Conservation (phyloP, 2,329 filamentous ascomycete genomes). For the Sarocladium brachiariae region DNA sequence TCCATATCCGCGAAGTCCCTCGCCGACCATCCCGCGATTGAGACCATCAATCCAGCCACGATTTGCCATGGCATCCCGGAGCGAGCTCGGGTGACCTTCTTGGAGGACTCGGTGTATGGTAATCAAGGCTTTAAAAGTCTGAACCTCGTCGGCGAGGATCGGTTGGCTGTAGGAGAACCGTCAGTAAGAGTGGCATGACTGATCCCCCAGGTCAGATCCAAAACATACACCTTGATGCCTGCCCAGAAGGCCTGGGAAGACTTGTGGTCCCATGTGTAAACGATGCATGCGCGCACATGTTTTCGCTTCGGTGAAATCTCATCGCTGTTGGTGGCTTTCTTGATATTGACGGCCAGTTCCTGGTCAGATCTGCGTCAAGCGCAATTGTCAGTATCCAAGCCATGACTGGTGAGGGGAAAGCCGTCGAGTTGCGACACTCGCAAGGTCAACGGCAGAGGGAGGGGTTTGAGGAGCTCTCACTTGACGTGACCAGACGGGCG, state of each 20-base stretch:
- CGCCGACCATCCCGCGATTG: constrained; percentile 72
- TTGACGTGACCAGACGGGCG: constrained; percentile 7
- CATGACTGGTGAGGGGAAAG: neutral
- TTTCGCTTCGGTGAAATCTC: constrained; percentile 70
- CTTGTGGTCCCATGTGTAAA: constrained; percentile 99
- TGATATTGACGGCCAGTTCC: constrained; percentile 63
- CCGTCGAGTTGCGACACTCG: neutral
- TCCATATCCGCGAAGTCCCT: constrained; percentile 83
- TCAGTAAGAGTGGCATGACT: neutral
- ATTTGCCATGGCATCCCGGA: constrained; percentile 85
- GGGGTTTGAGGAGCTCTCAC: neutral
- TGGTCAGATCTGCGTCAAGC: constrained; percentile 50
- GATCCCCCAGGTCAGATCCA: constrained; percentile 5
- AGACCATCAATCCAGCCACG: constrained; percentile 88
- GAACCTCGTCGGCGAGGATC: constrained; percentile 95
- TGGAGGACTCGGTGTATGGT: constrained; percentile 97
- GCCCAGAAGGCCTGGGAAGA: constrained; percentile 93
- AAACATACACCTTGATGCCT: constrained; percentile 90
- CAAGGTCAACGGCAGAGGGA: neutral
- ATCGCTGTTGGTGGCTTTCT: constrained; percentile 62
- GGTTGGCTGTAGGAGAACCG: constrained; percentile 61
- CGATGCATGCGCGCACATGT: constrained; percentile 95
- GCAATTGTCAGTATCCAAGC: constrained; percentile 3
- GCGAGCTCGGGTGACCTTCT: constrained; percentile 82
- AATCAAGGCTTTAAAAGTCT: constrained; percentile 97